These are phyloP conservation scores for Astrocystis sublimbata DNA, from an alignment of 495 filamentous ascomycete species.

Conservation along the genomic window DNA sequence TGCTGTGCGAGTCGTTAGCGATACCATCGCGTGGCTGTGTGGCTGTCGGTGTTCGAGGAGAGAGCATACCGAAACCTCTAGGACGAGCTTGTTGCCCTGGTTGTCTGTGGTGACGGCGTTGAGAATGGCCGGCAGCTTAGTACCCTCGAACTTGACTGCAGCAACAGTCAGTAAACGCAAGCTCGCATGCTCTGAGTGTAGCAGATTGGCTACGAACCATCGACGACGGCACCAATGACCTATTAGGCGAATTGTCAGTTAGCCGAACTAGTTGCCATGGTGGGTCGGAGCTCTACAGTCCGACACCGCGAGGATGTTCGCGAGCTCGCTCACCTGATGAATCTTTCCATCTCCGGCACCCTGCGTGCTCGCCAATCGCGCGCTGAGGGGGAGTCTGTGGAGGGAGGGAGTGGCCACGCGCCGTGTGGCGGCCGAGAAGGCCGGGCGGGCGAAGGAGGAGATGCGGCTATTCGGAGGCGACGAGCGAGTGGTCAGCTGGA, in stretches of 20 bases:
- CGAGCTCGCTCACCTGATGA: conserved; percentile 77
- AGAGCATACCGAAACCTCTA: conserved; percentile 90
- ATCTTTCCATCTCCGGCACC: conserved; percentile 70
- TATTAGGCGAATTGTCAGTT: conserved; percentile 43
- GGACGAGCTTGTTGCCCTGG: conserved; percentile 88
- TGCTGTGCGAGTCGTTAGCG: conserved; percentile 67
- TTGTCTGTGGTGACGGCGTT: conserved; percentile 93
- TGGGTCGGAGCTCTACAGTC: conserved; percentile 2
- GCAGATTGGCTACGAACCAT: conserved; percentile 56
- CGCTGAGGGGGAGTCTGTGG: conserved; percentile 59
- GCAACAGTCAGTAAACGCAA: conserved; percentile 21
- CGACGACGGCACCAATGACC: conserved; percentile 72
- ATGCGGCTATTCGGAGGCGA: conserved; percentile 63
- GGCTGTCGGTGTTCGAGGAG: conserved; percentile 15
- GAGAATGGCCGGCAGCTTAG: conserved; percentile 93
- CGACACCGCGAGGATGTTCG: conserved; percentile 1
- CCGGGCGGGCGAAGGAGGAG: conserved; percentile 75
- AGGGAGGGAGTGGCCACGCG: conserved; percentile 67
- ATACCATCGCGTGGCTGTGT: conserved; percentile 3
- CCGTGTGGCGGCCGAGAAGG: conserved; percentile 65
- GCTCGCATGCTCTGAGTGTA: background rate
- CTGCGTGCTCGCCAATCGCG: conserved; percentile 71
- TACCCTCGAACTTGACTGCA: conserved; percentile 86
- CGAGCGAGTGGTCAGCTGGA: conserved; percentile 43
- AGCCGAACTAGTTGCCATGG: conserved; percentile 35